Evolutionary conservation across 768 basidiomycete genomes (phyloP).

Genomic region (Rhizopogon vesiculosus): DNA sequence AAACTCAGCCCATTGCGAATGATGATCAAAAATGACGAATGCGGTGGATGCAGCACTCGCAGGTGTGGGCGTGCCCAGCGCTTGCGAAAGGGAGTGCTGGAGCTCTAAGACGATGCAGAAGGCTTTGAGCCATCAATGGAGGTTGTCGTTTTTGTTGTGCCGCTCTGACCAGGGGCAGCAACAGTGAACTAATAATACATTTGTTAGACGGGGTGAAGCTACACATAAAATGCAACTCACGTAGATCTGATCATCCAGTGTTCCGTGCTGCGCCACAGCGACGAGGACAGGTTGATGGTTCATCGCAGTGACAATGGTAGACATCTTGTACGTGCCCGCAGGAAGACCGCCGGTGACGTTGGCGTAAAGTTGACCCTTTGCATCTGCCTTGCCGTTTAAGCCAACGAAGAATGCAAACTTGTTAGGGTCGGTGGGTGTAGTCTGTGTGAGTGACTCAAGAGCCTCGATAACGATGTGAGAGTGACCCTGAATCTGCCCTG

Average conservation of each 20-base stretch:
- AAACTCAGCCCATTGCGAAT: not conserved
- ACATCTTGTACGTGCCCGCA: conserved; percentile 45
- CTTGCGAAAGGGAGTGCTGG: conserved; percentile 1
- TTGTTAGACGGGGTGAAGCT: not conserved
- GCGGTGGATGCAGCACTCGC: not conserved
- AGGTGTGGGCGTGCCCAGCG: not conserved
- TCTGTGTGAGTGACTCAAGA: conserved; percentile 43
- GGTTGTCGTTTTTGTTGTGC: conserved; percentile 8
- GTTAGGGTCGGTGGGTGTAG: conserved; percentile 42
- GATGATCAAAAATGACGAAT: not conserved
- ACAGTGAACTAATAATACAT: conserved; percentile 21
- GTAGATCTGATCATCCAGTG: conserved; percentile 38
- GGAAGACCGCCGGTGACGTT: conserved; percentile 50
- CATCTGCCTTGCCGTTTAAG: conserved; percentile 39
- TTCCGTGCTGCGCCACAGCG: conserved; percentile 36
- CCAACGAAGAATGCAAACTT: conserved; percentile 58
- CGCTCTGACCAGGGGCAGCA: conserved; percentile 3
- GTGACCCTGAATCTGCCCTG: conserved; percentile 57
- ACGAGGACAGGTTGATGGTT: conserved; percentile 40
- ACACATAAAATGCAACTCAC: conserved; percentile 16
- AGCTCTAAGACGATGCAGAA: not conserved
- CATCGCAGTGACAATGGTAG: conserved; percentile 38
- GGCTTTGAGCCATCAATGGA: not conserved
- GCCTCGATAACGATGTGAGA: conserved; percentile 57
- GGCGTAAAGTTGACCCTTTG: conserved; percentile 40